These are phyloP conservation scores for Stylonectria norvegica DNA, from an alignment of 2,329 filamentous ascomycete species.

Conservation along the genomic window DNA sequence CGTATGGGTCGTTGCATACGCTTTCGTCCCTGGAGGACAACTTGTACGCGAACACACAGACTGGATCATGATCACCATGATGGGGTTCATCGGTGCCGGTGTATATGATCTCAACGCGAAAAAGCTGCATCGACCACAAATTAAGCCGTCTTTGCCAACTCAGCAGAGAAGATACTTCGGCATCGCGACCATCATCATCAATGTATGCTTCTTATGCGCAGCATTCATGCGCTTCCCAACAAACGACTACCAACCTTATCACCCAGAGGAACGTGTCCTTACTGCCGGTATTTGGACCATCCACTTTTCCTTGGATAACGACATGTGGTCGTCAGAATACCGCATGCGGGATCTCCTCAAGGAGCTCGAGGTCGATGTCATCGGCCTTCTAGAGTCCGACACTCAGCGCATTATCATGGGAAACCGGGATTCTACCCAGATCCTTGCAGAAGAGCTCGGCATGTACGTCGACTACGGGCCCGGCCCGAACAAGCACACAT, in stretches of 20 bases:
- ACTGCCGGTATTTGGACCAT: constrained; percentile 99
- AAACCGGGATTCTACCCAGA: constrained; percentile 93
- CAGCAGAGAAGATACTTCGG: constrained; percentile 52
- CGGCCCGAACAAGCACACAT: constrained; percentile 98
- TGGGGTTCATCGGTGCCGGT: constrained; percentile 80
- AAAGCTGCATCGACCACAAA: constrained; percentile 40
- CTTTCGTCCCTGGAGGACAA: constrained; percentile 92
- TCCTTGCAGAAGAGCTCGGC: constrained; percentile 89
- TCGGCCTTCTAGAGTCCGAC: constrained; percentile 92
- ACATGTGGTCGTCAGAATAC: constrained; percentile 97
- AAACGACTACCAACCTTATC: constrained; percentile 88
- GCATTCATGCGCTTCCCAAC: constrained; percentile 90
- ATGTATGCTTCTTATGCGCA: constrained; percentile 74
- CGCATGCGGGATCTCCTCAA: constrained; percentile 89
- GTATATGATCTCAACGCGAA: constrained; percentile 67
- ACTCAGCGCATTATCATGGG: constrained; percentile 99
- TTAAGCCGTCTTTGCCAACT: constrained; percentile 29
- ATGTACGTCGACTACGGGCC: constrained; percentile 99
- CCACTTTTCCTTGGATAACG: constrained; percentile 95
- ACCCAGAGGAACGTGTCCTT: constrained; percentile 79
- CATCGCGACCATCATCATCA: constrained; percentile 65
- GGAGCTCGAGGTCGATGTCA: constrained; percentile 93
- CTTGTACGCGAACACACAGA: constrained; percentile 92
- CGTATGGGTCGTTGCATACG: constrained; percentile 97
- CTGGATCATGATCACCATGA: constrained; percentile 86